These are phyloP conservation scores for Moniliella sp. DNA, from an alignment of 1,284 basidiomycete genomes.

Conservation along the genomic window DNA sequence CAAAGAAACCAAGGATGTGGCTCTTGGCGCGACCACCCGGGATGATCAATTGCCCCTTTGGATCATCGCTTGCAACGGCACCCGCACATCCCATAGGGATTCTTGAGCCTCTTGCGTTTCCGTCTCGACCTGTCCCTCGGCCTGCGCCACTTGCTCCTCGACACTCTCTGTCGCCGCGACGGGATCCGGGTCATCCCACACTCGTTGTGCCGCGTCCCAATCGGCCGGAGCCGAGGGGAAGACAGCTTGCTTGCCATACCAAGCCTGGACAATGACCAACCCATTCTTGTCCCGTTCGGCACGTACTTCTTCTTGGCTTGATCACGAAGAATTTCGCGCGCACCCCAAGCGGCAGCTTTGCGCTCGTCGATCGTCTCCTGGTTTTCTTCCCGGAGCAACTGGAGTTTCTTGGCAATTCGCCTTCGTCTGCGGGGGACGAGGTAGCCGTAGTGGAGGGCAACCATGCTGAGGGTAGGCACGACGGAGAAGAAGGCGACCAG, in stretches of 20 bases:
- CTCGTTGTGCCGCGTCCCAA: no score
- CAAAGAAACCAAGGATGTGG: slow-evolving; percentile 52
- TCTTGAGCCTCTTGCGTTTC: background rate
- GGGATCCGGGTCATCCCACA: no score
- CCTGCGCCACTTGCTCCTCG: no score
- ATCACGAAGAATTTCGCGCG: slow-evolving; percentile 36
- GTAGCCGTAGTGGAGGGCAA: slow-evolving; percentile 43
- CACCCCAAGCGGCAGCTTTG: slow-evolving; percentile 43
- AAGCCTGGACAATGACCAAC: slow-evolving; percentile 50
- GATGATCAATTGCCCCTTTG: slow-evolving; percentile 55
- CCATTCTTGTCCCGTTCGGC: slow-evolving; percentile 37
- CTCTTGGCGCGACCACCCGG: slow-evolving; percentile 48
- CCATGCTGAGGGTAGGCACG: slow-evolving; percentile 41
- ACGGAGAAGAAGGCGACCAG: slow-evolving; percentile 40
- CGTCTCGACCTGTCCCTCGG: no score
- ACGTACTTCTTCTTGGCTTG: slow-evolving; percentile 35
- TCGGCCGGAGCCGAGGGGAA: slow-evolving; percentile 12
- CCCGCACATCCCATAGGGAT: slow-evolving; percentile 47
- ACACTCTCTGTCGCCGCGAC: no score
- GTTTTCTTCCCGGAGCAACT: slow-evolving; percentile 43
- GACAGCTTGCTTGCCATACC: slow-evolving; percentile 36
- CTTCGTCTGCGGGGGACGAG: slow-evolving; percentile 42
- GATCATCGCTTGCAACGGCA: slow-evolving; percentile 61
- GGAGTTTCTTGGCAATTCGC: slow-evolving; percentile 32
- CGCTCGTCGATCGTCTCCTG: slow-evolving; percentile 45